phyloP scores from a whole-genome alignment of 2,329 filamentous ascomycete genomes.

The Lachnellula suecica region DNA sequence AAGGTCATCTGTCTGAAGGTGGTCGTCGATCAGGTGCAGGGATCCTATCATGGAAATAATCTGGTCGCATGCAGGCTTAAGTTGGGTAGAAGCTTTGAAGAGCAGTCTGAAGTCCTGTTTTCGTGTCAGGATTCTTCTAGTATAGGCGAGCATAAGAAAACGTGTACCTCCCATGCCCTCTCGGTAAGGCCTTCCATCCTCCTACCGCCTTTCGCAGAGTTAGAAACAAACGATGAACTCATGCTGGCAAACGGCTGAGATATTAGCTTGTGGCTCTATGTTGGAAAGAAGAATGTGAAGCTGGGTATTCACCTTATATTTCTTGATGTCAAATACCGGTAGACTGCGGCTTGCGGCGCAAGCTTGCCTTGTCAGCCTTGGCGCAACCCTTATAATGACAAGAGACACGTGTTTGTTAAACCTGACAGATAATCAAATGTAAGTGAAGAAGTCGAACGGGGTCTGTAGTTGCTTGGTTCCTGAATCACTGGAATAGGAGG shows the following conservation, averaged over 20 bases:
- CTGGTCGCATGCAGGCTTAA: slow-evolving; percentile 10
- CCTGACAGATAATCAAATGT: too few relatives aligned
- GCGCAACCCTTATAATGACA: not conserved
- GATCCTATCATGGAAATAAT: slow-evolving; percentile 13
- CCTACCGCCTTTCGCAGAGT: not conserved
- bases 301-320: too few relatives aligned
- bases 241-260: too few relatives aligned
- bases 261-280: too few relatives aligned
- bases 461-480: too few relatives aligned
- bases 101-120: slow-evolving; percentile 11
- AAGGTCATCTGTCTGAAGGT: slow-evolving; percentile 7
- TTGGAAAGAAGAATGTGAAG: too few relatives aligned
- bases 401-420: too few relatives aligned
- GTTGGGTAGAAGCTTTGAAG: slow-evolving; percentile 6
- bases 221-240: not conserved
- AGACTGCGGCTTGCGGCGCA: not conserved
- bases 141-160: not conserved
- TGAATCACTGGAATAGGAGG: too few relatives aligned
- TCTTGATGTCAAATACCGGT: too few relatives aligned
- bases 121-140: not conserved
- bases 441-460: too few relatives aligned
- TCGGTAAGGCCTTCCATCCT: slow-evolving; percentile 7
- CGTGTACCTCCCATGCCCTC: slow-evolving; percentile 7
- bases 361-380: too few relatives aligned
- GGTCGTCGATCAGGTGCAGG: slow-evolving; percentile 8